Percentiles rank a stretch among this genome's conserved stretches.
Evolutionary conservation across 345 rosid species (phyloP).

Genomic region (Pistacia atlantica): DNA sequence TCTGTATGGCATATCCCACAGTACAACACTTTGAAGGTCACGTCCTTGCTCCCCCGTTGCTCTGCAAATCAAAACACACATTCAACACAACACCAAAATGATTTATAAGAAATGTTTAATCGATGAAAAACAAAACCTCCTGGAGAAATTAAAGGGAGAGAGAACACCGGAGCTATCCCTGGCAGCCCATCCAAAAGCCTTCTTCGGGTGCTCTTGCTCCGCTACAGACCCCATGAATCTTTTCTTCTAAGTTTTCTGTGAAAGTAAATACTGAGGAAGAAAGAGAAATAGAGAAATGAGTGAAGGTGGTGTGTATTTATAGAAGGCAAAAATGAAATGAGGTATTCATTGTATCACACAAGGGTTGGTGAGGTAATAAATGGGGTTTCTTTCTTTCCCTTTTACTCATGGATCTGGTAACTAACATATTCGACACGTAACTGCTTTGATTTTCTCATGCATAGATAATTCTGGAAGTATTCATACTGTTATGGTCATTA

Average conservation of each 20-base stretch:
- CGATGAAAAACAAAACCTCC: conserved; percentile 37
- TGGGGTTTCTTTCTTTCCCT: background rate
- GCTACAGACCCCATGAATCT: conserved; percentile 6
- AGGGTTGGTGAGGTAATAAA: background rate
- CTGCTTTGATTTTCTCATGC: too few species aligned
- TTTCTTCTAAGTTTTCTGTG: too few species aligned
- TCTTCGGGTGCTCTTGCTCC: conserved; percentile 30
- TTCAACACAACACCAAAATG: too few species aligned
- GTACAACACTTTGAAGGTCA: conserved; percentile 39
- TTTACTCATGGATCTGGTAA: too few species aligned
- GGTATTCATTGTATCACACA: background rate
- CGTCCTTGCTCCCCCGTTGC: conserved; percentile 43
- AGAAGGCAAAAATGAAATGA: background rate
- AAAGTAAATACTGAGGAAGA: background rate
- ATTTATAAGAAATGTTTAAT: too few species aligned
- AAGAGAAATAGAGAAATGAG: background rate
- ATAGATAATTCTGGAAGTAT: too few species aligned
- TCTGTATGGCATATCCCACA: conserved; percentile 67
- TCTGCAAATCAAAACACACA: conserved; percentile 12
- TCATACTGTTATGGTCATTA: too few species aligned
- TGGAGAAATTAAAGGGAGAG: conserved; percentile 60
- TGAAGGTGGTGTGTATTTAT: background rate
- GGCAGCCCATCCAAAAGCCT: conserved; percentile 66
- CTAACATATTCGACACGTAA: too few species aligned
- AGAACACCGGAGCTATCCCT: conserved; percentile 58